phyloP scores from a whole-genome alignment of 805 yeast genomes.

The Clavispora vitiphila region DNA sequence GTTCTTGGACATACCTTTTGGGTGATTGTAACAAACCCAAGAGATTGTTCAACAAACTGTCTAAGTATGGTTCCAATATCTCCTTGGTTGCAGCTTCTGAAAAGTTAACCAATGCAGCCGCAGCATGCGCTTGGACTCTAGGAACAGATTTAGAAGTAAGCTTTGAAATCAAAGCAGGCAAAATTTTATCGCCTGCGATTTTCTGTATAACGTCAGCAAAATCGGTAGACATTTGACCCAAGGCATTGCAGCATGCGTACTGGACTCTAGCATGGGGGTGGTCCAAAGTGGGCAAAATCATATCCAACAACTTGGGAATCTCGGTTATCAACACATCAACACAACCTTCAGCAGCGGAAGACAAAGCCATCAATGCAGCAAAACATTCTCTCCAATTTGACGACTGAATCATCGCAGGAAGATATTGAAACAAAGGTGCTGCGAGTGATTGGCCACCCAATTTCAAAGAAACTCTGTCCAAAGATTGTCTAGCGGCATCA shows the following conservation, averaged over 20 bases:
- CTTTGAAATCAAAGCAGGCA: constrained; percentile 85
- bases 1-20: constrained; percentile 93
- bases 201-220: constrained; percentile 86
- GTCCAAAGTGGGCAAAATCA: constrained; percentile 77
- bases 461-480: constrained; percentile 83
- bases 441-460: constrained; percentile 82
- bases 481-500: constrained; percentile 89
- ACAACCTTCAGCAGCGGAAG: constrained; percentile 97
- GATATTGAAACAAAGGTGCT: constrained; percentile 76
- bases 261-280: constrained; percentile 94
- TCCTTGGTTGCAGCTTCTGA: constrained; percentile 88
- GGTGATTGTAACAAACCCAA: constrained; percentile 76
- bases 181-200: constrained; percentile 68
- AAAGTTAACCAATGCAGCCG: constrained; percentile 95
- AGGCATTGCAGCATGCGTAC: constrained; percentile 93
- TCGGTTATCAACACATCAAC: constrained; percentile 80
- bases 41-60: constrained; percentile 67
- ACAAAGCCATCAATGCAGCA: constrained; percentile 94
- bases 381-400: constrained; percentile 90
- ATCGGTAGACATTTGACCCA: constrained; percentile 96
- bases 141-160: constrained; percentile 71
- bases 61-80: constrained; percentile 87
- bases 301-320: constrained; percentile 73
- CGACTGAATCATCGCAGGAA: constrained; percentile 78
- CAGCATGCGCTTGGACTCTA: constrained; percentile 96